These are phyloP conservation scores for Thymus quinquecostatus DNA, from an alignment of 257 asterid species.

Conservation along the genomic window DNA sequence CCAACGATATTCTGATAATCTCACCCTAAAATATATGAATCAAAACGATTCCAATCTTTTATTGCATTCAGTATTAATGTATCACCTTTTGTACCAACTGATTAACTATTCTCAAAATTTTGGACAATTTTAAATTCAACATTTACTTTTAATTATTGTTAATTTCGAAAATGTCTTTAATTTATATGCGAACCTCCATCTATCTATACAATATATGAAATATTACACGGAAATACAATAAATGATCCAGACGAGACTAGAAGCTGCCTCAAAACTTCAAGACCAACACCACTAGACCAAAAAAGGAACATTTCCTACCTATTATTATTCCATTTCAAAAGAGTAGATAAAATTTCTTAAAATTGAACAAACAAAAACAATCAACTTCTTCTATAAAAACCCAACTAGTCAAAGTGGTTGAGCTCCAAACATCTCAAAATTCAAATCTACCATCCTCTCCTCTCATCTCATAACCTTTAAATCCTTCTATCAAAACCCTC, in stretches of 20 bases:
- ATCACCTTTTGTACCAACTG: too few relatives aligned
- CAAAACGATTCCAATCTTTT: too few relatives aligned
- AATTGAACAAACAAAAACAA: not conserved
- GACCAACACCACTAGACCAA: not conserved
- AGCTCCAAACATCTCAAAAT: slow-evolving; percentile 49
- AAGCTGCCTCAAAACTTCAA: not conserved
- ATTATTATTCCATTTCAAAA: slow-evolving; percentile 16
- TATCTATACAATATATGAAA: too few relatives aligned
- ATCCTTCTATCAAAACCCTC: not conserved
- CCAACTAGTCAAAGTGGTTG: slow-evolving; percentile 60
- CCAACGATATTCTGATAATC: too few relatives aligned
- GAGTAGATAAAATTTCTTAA: slow-evolving; percentile 13
- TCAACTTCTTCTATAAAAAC: not conserved
- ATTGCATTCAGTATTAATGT: too few relatives aligned
- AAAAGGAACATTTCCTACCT: not conserved
- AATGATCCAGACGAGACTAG: not conserved
- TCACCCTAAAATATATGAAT: too few relatives aligned
- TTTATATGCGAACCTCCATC: too few relatives aligned
- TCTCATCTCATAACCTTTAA: slow-evolving; percentile 35
- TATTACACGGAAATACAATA: too few relatives aligned
- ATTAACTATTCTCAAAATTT: too few relatives aligned
- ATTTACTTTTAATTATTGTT: too few relatives aligned
- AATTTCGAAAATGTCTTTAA: too few relatives aligned
- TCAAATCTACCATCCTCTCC: slow-evolving; percentile 54
- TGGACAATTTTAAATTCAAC: too few relatives aligned